A percentile compares a stretch with the other conserved stretches of the same genome.
Conservation (phyloP, 495 filamentous ascomycete species). For the Trypethelium eluteriae region DNA sequence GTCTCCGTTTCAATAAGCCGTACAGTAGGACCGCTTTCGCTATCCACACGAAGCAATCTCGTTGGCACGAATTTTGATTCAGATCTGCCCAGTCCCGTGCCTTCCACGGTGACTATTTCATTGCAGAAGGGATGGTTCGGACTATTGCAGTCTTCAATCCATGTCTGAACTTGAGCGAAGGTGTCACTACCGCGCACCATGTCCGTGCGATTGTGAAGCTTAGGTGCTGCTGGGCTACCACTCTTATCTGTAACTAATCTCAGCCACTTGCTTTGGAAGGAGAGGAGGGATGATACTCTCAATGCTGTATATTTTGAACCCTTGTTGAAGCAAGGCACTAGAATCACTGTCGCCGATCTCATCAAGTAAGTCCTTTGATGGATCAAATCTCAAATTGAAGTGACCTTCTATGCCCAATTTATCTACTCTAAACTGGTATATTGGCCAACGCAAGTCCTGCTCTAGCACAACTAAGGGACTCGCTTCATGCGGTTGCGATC, state of each 20-base stretch:
- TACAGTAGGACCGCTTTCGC: neutral
- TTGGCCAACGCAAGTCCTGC: too few relatives aligned
- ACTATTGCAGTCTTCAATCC: neutral
- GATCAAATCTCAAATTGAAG: too few relatives aligned
- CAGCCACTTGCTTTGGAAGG: neutral
- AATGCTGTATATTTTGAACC: neutral
- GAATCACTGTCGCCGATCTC: neutral
- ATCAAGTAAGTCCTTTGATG: too few relatives aligned
- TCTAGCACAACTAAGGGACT: neutral
- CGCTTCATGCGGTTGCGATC: neutral
- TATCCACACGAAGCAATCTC: neutral
- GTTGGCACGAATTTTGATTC: neutral
- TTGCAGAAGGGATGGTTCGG: neutral
- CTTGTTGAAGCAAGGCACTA: neutral
- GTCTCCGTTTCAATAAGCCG: neutral
- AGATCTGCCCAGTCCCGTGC: neutral
- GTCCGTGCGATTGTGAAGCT: neutral
- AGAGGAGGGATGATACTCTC: neutral
- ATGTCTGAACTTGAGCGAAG: neutral
- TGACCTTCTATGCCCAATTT: too few relatives aligned
- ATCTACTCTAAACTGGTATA: too few relatives aligned
- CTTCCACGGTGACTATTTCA: neutral
- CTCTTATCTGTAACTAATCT: constrained; percentile 1
- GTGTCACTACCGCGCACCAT: neutral
- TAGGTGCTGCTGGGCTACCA: neutral